These are phyloP conservation scores for Tetrahymena thermophila DNA, from an alignment of 73 alveolate species.

Conservation along the genomic window DNA sequence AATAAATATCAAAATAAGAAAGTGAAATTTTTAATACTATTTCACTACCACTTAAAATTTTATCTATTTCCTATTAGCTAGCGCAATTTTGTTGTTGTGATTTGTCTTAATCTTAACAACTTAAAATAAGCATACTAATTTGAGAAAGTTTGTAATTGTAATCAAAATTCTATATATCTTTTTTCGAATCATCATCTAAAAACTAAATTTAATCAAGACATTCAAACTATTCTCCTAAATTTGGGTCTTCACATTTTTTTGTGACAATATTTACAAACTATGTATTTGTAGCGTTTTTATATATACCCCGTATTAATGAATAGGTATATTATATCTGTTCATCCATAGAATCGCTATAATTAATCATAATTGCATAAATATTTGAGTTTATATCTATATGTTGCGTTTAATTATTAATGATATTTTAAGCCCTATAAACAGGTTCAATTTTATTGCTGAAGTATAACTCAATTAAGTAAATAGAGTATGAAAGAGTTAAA, in stretches of 20 bases:
- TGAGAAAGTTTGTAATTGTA: background rate
- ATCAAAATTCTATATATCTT: too few relatives aligned
- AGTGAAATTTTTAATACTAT: too few relatives aligned
- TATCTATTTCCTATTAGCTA: too few relatives aligned
- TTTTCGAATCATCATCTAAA: too few relatives aligned
- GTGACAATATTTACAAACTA: too few relatives aligned
- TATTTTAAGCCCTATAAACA: background rate
- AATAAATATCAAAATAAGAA: too few relatives aligned
- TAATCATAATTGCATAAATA: background rate
- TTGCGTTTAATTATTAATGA: background rate
- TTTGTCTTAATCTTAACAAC: background rate
- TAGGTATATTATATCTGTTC: too few relatives aligned
- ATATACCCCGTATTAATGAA: background rate
- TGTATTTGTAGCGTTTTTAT: background rate
- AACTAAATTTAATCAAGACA: background rate
- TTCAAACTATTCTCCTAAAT: too few relatives aligned
- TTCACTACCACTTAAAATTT: background rate
- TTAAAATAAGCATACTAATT: too few relatives aligned
- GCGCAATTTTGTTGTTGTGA: background rate
- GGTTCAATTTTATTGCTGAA: background rate
- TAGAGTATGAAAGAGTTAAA: background rate
- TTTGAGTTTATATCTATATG: background rate
- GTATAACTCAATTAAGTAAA: background rate
- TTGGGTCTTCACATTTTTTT: background rate
- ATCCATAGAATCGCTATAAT: too few relatives aligned